A percentile compares a stretch with the other conserved stretches of the same genome.
phyloP scores from a whole-genome alignment of 352 stramenopile genomes.

The Phytophthora palmivora region DNA sequence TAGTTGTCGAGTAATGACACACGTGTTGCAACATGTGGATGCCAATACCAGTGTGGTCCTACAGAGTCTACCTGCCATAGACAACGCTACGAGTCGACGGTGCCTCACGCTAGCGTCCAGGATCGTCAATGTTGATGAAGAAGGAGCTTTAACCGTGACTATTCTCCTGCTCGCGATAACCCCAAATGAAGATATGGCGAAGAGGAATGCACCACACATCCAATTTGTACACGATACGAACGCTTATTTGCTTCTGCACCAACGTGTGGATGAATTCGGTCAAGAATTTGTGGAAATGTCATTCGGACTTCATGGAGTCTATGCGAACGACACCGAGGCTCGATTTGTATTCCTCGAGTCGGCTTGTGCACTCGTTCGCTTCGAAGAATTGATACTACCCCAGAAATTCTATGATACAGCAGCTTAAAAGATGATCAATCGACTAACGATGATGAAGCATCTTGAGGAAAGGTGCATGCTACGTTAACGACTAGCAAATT shows the following conservation, averaged over 20 bases:
- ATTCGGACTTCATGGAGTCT: conserved; percentile 28
- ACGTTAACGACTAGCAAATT: conserved; percentile 5
- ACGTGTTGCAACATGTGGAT: conserved; percentile 41
- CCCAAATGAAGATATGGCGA: conserved; percentile 20
- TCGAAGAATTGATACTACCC: conserved; percentile 44
- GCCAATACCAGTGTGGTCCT: conserved; percentile 31
- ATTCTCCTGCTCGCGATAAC: conserved; percentile 33
- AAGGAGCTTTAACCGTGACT: conserved; percentile 6
- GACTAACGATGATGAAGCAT: no score
- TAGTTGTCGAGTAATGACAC: conserved; percentile 25
- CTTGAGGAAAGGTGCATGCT: no score
- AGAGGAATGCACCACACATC: conserved; percentile 10
- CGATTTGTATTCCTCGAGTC: conserved; percentile 38
- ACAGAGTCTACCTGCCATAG: conserved; percentile 32
- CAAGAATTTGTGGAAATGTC: conserved; percentile 38
- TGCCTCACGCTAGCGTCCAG: conserved; percentile 37
- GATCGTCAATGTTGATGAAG: conserved; percentile 24
- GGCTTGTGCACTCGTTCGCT: conserved; percentile 34
- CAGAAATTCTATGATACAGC: background rate
- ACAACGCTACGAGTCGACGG: conserved; percentile 28
- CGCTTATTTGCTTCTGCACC: conserved; percentile 42
- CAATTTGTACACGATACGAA: conserved; percentile 35
- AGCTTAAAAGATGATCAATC: no score
- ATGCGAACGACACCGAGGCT: conserved; percentile 30
- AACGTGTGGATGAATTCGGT: conserved; percentile 11